These are phyloP conservation scores for Papiliotrema fonsecae DNA, from an alignment of 1,284 basidiomycete species.

Conservation along the genomic window DNA sequence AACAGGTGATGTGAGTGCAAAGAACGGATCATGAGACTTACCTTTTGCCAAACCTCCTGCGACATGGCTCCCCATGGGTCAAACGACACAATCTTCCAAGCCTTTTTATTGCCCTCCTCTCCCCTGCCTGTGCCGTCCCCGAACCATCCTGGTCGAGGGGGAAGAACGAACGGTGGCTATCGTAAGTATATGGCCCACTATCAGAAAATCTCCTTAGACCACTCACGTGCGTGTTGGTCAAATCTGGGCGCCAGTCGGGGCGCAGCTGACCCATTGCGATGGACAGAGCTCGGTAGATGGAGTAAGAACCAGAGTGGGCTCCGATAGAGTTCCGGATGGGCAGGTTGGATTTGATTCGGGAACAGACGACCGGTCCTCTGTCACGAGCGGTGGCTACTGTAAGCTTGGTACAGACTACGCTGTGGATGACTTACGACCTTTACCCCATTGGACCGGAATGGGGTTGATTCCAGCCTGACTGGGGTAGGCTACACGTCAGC, in stretches of 20 bases:
- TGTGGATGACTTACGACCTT: slow-evolving; percentile 54
- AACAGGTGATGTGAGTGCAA: too few species aligned
- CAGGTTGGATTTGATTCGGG: slow-evolving; percentile 75
- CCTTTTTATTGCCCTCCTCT: slow-evolving; percentile 20
- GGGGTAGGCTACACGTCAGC: slow-evolving; percentile 57
- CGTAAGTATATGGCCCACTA: neutral
- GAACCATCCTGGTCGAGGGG: slow-evolving; percentile 75
- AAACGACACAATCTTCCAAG: slow-evolving; percentile 79
- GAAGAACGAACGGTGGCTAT: slow-evolving; percentile 74
- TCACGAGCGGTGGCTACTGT: slow-evolving; percentile 26
- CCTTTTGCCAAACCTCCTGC: slow-evolving; percentile 65
- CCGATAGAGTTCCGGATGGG: slow-evolving; percentile 90
- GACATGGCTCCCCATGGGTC: slow-evolving; percentile 94
- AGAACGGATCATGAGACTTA: too few species aligned
- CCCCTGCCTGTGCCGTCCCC: slow-evolving; percentile 49
- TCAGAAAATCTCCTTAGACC: neutral
- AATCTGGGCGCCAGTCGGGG: slow-evolving; percentile 81
- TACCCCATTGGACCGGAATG: slow-evolving; percentile 76
- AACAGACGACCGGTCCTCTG: slow-evolving; percentile 86
- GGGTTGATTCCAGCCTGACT: slow-evolving; percentile 71
- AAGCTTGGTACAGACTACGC: neutral
- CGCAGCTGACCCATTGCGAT: slow-evolving; percentile 86
- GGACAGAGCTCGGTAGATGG: slow-evolving; percentile 86
- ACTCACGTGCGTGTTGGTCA: slow-evolving; percentile 66
- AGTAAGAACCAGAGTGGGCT: slow-evolving; percentile 89